Evolutionary conservation across 2,329 filamentous ascomycete genomes (phyloP), one percentile per base, ranked within the genome.

Genomic region (Beauveria medogensis): DNA sequence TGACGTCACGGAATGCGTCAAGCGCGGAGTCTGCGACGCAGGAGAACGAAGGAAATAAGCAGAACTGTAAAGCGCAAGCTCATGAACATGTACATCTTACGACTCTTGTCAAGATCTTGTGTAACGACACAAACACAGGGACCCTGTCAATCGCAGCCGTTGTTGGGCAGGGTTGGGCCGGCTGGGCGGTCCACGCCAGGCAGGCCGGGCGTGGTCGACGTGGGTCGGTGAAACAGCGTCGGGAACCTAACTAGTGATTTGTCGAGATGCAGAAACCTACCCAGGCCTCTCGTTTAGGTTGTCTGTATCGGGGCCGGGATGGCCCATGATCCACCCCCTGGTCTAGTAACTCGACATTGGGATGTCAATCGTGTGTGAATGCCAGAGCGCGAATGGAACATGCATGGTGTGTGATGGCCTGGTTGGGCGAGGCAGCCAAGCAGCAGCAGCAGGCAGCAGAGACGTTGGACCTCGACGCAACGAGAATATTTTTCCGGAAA

Each of bases 1-100:
- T 57, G 43, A 48, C 56, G 56, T 59, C 56, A 59, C 56, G 37
- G 6, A 50, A 24, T 50, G 47, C 47, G 34, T 30, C 47, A 57
- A 57, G 18, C 12, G 28, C 22, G 16, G 7, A 44, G 48, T 48
- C 43, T 48, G n/a, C 20, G 22, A 30, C 20, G 43, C 44, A 40
- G 20, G 44, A 57, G n/a, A 24, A 26, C 22, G 28, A 48, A 40
- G 43, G 43, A 57, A 48, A 40, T 41, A 57, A 48, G 55, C 44
- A 47, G n/a, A 34, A 10, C 18, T 34, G 20, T 40, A 8, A 20
- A 57, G 22, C n/a, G n/a, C 14, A 37, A 37, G n/a, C 6, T 48
- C 2, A n/a, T 4, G 43, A 37, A 16, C n/a, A 26, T n/a, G 55
- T 20, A 40, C n/a, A 14, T 20, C 37, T 26, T 5, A 20, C 20